Percentiles rank a stretch among this genome's conserved stretches.
phyloP scores from a whole-genome alignment of 371 early-diverging fungal species.

The Haplosporangium sp. region DNA sequence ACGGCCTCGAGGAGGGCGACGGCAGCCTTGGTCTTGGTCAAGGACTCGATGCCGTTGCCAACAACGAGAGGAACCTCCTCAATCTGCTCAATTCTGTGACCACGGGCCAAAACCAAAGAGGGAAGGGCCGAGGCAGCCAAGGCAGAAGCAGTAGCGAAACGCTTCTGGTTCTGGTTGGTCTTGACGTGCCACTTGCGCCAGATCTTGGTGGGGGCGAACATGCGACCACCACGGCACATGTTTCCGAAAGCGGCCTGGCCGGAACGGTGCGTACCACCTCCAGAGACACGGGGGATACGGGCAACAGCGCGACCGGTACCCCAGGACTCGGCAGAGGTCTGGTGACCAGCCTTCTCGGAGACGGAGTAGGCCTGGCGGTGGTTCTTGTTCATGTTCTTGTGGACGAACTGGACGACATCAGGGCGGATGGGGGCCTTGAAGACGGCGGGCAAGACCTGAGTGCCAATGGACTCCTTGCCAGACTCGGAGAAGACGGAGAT shows the following conservation, averaged over 20 bases:
- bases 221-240: conserved; percentile 99
- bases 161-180: conserved; percentile 98
- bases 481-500: conserved; percentile 90
- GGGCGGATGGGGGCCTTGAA: conserved; percentile 99
- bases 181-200: conserved; percentile 99
- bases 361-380: conserved; percentile 99
- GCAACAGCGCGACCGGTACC: conserved; percentile 99
- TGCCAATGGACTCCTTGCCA: conserved; percentile 78
- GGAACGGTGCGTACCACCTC: conserved; percentile 99
- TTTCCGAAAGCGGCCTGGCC: conserved; percentile 99
- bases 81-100: conserved; percentile 97
- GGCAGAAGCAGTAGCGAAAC: conserved; percentile 98
- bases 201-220: conserved; percentile 99
- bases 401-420: conserved; percentile 97
- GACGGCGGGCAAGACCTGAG: conserved; percentile 94
- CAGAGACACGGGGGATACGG: conserved; percentile 99
- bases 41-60: conserved; percentile 80
- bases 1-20: conserved; percentile 92
- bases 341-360: conserved; percentile 98
- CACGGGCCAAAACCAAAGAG: conserved; percentile 97
- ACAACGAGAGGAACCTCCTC: conserved; percentile 98
- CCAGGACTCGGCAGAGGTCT: conserved; percentile 99
- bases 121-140: conserved; percentile 98
- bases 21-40: conserved; percentile 98
- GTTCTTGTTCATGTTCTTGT: conserved; percentile 99